A percentile compares a stretch with the other conserved stretches of the same genome.
These are phyloP conservation scores for Penicillium lagena DNA, from an alignment of 495 filamentous ascomycete species.

Conservation along the genomic window DNA sequence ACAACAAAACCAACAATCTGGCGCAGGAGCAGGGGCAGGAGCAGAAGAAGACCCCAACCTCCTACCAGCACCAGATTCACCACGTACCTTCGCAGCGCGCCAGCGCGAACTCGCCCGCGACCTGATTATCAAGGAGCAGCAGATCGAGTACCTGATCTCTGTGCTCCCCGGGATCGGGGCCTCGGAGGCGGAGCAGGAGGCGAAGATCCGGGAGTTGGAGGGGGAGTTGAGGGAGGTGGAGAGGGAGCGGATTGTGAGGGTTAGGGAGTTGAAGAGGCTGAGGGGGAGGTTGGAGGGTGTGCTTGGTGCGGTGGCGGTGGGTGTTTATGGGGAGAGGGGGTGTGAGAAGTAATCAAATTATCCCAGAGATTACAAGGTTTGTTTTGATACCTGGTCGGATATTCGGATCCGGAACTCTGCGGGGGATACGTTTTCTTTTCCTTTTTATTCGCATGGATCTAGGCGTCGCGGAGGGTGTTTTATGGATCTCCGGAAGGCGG, in stretches of 20 bases:
- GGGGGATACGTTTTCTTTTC: too few species aligned
- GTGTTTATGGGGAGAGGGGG: conserved; percentile 27
- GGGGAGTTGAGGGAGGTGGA: conserved; percentile 68
- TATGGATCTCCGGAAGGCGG: too few species aligned
- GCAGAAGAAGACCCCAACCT: conserved; percentile 21
- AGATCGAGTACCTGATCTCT: conserved; percentile 83
- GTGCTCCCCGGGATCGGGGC: conserved; percentile 80
- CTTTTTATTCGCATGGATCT: too few species aligned
- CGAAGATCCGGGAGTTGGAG: conserved; percentile 68
- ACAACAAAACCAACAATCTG: conserved; percentile 11
- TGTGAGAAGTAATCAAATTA: neutral
- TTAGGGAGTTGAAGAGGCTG: conserved; percentile 63
- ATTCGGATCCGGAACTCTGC: neutral
- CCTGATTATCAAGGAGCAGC: conserved; percentile 84
- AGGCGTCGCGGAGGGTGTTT: too few species aligned
- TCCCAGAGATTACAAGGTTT: neutral
- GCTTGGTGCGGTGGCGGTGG: conserved; percentile 31
- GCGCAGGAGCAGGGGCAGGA: conserved; percentile 5
- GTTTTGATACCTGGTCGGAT: neutral
- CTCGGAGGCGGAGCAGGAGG: conserved; percentile 76
- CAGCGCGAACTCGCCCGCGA: conserved; percentile 81
- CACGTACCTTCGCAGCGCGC: conserved; percentile 59
- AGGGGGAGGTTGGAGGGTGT: conserved; percentile 62
- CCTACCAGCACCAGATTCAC: conserved; percentile 48
- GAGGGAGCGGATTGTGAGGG: conserved; percentile 60